Percentiles rank a stretch among this genome's conserved stretches.
phyloP scores from a whole-genome alignment of 495 filamentous ascomycete genomes.

The Annulohypoxylon bovei region DNA sequence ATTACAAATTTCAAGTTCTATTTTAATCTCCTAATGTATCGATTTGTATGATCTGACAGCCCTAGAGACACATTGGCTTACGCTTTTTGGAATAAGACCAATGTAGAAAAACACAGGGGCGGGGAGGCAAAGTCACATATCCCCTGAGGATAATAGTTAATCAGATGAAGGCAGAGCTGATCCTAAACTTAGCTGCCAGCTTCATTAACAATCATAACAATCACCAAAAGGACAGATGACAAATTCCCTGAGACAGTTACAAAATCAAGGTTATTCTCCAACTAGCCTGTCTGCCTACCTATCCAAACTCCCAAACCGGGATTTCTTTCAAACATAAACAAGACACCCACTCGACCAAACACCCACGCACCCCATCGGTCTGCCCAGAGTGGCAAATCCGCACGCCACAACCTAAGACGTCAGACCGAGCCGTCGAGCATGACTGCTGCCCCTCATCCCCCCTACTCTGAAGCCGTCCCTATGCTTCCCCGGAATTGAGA shows the following conservation, averaged over 20 bases:
- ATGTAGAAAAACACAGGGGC: neutral
- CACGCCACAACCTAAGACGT: conserved; percentile 28
- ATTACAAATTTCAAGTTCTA: too few species aligned
- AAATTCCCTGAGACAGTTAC: neutral
- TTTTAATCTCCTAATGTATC: neutral
- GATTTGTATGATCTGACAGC: neutral
- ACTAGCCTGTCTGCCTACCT: neutral
- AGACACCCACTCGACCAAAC: neutral
- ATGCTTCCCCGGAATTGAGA: neutral
- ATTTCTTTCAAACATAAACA: neutral
- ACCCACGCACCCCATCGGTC: conserved; percentile 15
- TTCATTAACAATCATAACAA: neutral
- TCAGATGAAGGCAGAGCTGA: conserved; percentile 4
- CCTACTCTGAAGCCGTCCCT: neutral
- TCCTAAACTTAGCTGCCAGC: neutral
- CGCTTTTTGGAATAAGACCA: neutral
- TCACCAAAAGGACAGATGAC: too few species aligned
- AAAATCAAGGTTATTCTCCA: neutral
- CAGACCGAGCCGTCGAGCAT: conserved; percentile 12
- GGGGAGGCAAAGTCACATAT: neutral
- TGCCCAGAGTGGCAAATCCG: conserved; percentile 37
- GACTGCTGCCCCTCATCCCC: conserved; percentile 17
- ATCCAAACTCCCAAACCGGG: neutral
- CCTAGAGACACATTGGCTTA: neutral
- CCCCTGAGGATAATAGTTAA: neutral